Conservation (phyloP, 139 green algal genomes). For the Parachlorella kessleri region DNA sequence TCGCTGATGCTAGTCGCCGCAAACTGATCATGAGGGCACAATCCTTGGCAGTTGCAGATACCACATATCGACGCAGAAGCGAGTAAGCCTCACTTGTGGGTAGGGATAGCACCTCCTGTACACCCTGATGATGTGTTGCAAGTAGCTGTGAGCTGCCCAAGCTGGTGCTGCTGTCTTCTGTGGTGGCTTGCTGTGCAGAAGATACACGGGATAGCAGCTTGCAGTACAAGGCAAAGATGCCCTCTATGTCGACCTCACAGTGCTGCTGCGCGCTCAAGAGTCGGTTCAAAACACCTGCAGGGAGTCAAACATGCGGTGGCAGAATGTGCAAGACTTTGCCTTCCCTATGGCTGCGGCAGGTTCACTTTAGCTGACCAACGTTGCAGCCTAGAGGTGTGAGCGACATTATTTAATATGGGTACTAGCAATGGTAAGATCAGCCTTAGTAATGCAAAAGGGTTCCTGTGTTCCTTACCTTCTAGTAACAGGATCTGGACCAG, state of each 20-base stretch:
- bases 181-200: too few species aligned
- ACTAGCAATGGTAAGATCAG: too few species aligned
- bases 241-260: conserved; percentile 65
- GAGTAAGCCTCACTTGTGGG: conserved; percentile 19
- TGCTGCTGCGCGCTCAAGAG: conserved; percentile 58
- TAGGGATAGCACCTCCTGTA: conserved; percentile 32
- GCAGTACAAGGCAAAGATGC: conserved; percentile 42
- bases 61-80: conserved; percentile 69
- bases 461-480: too few species aligned
- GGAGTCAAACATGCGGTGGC: too few species aligned
- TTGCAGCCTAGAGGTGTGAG: too few species aligned
- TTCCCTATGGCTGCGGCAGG: too few species aligned
- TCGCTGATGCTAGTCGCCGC: conserved; percentile 14
- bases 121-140: neutral
- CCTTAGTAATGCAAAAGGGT: too few species aligned
- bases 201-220: too few species aligned
- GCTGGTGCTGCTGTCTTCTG: neutral
- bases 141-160: neutral
- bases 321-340: too few species aligned
- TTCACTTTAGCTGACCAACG: too few species aligned
- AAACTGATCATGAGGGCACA: conserved; percentile 83
- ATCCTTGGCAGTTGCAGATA: conserved; percentile 82
- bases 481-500: too few species aligned
- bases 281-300: conserved; percentile 47
- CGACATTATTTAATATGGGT: too few species aligned